Evolutionary conservation across 441 rosid genomes (phyloP), one percentile per base, ranked within the genome.

Genomic region (Flueggea neowawraea): DNA sequence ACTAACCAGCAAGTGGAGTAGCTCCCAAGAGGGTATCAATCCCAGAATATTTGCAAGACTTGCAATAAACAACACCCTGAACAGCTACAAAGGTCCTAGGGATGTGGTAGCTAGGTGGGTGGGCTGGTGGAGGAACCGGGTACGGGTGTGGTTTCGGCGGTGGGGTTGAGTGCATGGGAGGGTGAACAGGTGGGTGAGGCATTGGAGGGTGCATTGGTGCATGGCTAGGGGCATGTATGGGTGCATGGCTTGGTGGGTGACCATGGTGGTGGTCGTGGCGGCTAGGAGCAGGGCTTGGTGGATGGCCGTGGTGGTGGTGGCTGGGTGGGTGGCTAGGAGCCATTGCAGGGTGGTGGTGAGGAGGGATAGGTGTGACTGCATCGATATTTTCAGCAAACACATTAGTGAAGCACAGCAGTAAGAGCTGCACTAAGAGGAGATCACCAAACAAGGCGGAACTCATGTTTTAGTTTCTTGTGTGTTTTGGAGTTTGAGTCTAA

Each of bases 61-160:
- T 87, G 92, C 91, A 87, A 43, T 65, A 89, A 15, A 91, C 90
- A 11, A 84, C 75, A 16, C 96, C 97, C 52, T 81, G 78, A 9
- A 89, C 83, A 1, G 84, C 82, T 5, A 89, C 80, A 53, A 83
- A 69, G 56, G 69, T 74, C 74, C 84, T 78, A 5, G 52, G 56
- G 47, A 79, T 59, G 32, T 11, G 83, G 56, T 16, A 31, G 39
- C 52, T 50, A 3, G 80, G 86, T 4, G 84, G 75, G 63, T 31
- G 48, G 17, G 69, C 50, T 33, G 39, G 39, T 33, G 39, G 39
- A 33, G 39, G 6, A 33, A 33, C 39, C 4, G 39, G 39, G 6
- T 3, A 7, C 70, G 67, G 14, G 74, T 61, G 17, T 22, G 60
- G 13, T 51, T 22, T 7, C 4, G 12, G 22, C n/a, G 56, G 52